A percentile compares a stretch with the other conserved stretches of the same genome.
Evolutionary conservation across 2,329 filamentous ascomycete species (phyloP).

Genomic region (Lasiodiplodia gonubiensis): DNA sequence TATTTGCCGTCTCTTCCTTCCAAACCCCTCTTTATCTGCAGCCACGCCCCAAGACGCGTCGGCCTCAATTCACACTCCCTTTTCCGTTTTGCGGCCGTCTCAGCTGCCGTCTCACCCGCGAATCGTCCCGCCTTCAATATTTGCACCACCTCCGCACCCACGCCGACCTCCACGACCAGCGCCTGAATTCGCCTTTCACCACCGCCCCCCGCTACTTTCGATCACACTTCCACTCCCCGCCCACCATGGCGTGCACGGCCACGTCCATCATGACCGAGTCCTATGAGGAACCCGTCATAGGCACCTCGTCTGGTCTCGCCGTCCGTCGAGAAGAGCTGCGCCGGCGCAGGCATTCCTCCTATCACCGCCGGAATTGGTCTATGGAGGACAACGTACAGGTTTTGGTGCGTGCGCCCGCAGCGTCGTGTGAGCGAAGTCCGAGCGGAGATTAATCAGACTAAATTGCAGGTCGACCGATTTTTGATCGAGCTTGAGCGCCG

Average conservation of each 20-base stretch:
- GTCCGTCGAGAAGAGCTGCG: conserved; percentile 42
- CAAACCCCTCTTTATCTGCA: conserved; percentile 1
- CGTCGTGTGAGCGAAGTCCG: conserved; percentile 17
- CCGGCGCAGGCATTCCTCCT: conserved; percentile 55
- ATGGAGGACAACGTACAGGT: conserved; percentile 56
- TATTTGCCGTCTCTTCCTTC: conserved; percentile 13
- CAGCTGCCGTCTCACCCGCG: conserved; percentile 6
- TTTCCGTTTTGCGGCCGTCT: neutral
- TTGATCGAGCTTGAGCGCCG: conserved; percentile 84
- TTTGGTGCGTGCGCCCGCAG: conserved; percentile 39
- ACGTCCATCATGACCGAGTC: conserved; percentile 38
- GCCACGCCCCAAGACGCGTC: neutral
- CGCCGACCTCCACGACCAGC: neutral
- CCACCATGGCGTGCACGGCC: conserved; percentile 37
- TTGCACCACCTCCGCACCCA: neutral
- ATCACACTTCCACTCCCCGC: neutral
- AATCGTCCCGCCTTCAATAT: conserved; percentile 3
- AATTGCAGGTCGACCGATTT: conserved; percentile 72
- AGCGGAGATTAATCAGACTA: conserved; percentile 34
- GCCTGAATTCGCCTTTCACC: neutral
- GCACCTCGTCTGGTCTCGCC: conserved; percentile 45
- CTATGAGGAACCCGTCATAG: conserved; percentile 52
- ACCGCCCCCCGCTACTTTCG: neutral
- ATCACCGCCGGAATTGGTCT: conserved; percentile 51
- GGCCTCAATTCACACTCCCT: conserved; percentile 7